These are phyloP conservation scores for Sarocladium kiliense DNA, from an alignment of 2,329 filamentous ascomycete genomes.

Conservation along the genomic window DNA sequence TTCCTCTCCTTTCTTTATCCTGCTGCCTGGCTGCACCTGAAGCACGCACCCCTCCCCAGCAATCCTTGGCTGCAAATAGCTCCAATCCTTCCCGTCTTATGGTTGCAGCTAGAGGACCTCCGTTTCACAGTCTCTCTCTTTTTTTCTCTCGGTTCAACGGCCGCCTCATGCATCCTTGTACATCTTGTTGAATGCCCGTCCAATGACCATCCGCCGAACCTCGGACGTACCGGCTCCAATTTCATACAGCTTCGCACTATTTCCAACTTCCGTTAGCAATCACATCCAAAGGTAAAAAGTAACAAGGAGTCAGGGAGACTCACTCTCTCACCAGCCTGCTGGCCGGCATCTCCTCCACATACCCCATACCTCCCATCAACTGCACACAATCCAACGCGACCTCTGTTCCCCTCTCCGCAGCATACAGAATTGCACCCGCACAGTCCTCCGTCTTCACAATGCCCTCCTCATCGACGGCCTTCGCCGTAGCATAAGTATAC, in stretches of 20 bases:
- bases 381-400: conserved; percentile 85
- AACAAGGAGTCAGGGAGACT: conserved; percentile 22
- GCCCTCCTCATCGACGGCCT: conserved; percentile 70
- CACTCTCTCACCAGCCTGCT: conserved; percentile 73
- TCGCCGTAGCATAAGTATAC: conserved; percentile 83
- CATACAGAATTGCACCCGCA: conserved; percentile 88
- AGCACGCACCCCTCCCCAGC: neutral
- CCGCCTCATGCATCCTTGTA: conserved; percentile 44
- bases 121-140: neutral
- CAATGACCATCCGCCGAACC: conserved; percentile 90
- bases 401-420: conserved; percentile 85
- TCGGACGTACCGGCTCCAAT: conserved; percentile 96
- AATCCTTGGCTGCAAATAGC: neutral
- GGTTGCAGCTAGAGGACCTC: neutral
- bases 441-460: conserved; percentile 82
- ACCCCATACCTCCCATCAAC: conserved; percentile 90
- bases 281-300: neutral
- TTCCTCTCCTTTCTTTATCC: neutral
- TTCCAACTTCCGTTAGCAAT: conserved; percentile 22
- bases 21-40: neutral
- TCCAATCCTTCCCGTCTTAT: neutral
- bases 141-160: no score
- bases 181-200: conserved; percentile 84
- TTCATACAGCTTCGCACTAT: conserved; percentile 75
- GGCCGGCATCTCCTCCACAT: conserved; percentile 90